Evolutionary conservation across 192 early-diverging fungal species (phyloP), one percentile per base, ranked within the genome.

Genomic region (Paraglomus occultum): DNA sequence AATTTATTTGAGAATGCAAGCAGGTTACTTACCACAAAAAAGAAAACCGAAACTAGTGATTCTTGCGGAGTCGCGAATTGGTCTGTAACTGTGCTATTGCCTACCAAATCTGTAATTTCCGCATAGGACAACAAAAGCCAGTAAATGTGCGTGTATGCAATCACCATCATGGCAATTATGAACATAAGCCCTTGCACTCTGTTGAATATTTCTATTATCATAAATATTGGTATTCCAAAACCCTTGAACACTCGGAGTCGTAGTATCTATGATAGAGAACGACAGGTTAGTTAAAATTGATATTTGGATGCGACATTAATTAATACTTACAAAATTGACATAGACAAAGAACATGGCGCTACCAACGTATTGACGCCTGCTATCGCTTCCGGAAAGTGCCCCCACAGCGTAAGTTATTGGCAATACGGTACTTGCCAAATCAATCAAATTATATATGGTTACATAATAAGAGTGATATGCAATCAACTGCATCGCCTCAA

Each of bases 401-500:
- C 3, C 31, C 31, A 31, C 39, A n/a, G 59, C 59, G 15, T 43
- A 38, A 61, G 42, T 15, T 17, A 61, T 61, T 38, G 59, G 59
- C n/a, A 61, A 61, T 40, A 61, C 39, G n/a, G 39, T 61, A 40
- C 42, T 18, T 18, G 59, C 59, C 59, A 61, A n/a, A 39, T 61
- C 59, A 18, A 61, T 43, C 10, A 14, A 61, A 61, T 61, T 61
- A 61, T 31, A 40, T 14, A 38, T 61, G 20, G 18, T 0, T 8
- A 8, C 15, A 61, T 61, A 61, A 61, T 8, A 11, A 20, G 5
- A 38, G 18, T 18, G 44, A 43, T 61, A 43, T 7, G 39, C 59
- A 6, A 61, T n/a, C 59, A 61, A 42, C n/a, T 61, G 59, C 59
- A 61, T 40, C 18, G 42, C 6, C 20, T 61, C 59, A 14, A 40